phyloP scores from a whole-genome alignment of 805 yeast species.

The Ogataea nonfermentans region DNA sequence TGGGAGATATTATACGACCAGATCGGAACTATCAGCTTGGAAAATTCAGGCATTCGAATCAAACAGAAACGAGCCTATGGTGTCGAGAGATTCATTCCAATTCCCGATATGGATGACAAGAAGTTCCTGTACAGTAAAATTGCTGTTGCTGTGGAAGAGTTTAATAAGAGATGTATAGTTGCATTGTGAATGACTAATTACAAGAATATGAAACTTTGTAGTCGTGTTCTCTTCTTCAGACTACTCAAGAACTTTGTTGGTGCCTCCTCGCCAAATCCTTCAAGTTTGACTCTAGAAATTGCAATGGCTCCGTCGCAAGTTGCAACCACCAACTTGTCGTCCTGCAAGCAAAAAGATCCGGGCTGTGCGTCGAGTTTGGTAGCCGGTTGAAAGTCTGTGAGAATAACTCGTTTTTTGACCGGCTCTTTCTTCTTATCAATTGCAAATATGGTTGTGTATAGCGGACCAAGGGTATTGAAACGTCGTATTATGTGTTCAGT shows the following conservation, averaged over 20 bases:
- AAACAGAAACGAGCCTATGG: constrained; percentile 44
- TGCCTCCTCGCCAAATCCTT: constrained; percentile 49
- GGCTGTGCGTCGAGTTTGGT: constrained; percentile 14
- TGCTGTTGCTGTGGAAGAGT: constrained; percentile 77
- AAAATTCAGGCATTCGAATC: constrained; percentile 74
- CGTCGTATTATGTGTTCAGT: constrained; percentile 41
- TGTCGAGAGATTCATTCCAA: constrained; percentile 63
- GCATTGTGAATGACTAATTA: constrained; percentile 17
- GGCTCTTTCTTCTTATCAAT: constrained; percentile 28
- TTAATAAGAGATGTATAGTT: constrained; percentile 50
- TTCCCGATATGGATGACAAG: constrained; percentile 64
- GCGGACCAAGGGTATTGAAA: constrained; percentile 53
- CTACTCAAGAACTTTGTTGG: constrained; percentile 43
- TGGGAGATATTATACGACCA: constrained; percentile 72
- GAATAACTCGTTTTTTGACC: constrained; percentile 41
- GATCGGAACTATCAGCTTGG: constrained; percentile 70
- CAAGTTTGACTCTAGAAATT: constrained; percentile 45
- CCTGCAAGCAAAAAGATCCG: constrained; percentile 27
- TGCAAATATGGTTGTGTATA: constrained; percentile 43
- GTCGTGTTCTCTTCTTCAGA: constrained; percentile 46
- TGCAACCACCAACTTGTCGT: constrained; percentile 35
- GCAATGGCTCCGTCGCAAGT: constrained; percentile 44
- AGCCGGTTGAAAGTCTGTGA: constrained; percentile 38
- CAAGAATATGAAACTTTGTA: neutral
- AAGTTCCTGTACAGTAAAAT: constrained; percentile 68